Percentiles rank a stretch among this genome's conserved stretches.
These are phyloP conservation scores for Parmales sp. DNA, from an alignment of 108 stramenopile species.

Conservation along the genomic window DNA sequence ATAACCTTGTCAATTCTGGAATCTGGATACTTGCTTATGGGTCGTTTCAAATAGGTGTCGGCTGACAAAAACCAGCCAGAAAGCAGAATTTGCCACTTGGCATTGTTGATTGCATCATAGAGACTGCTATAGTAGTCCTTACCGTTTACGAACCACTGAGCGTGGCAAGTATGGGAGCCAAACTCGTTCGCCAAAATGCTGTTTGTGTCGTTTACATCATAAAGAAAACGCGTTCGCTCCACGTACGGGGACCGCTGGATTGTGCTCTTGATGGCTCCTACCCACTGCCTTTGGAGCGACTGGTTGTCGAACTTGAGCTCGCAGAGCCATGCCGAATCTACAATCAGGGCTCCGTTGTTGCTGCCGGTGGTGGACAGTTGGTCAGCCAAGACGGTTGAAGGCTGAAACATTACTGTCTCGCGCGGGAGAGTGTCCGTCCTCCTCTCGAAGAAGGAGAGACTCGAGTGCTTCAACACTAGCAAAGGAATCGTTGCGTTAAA, in stretches of 20 bases:
- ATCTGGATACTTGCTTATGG: background rate
- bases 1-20: background rate
- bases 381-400: slow-evolving; percentile 3
- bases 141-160: slow-evolving; percentile 11
- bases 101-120: background rate
- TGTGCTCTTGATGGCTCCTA: background rate
- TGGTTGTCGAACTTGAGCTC: slow-evolving; percentile 5
- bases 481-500: too few relatives aligned
- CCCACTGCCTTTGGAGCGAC: background rate
- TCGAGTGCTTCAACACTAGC: background rate
- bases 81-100: slow-evolving; percentile 7
- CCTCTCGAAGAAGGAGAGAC: background rate
- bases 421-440: background rate
- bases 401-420: slow-evolving; percentile 8
- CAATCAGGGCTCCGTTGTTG: background rate
- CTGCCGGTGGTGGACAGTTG: background rate
- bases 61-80: slow-evolving; percentile 6
- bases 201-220: background rate
- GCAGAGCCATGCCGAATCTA: slow-evolving; percentile 6
- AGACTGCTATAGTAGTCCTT: background rate
- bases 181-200: background rate
- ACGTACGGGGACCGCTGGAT: slow-evolving; percentile 3
- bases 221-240: background rate
- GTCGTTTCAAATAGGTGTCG: slow-evolving; percentile 7
- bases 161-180: slow-evolving; percentile 5